Evolutionary conservation across 179 eudicot species (phyloP).

Genomic region (Spergularia azorica): DNA sequence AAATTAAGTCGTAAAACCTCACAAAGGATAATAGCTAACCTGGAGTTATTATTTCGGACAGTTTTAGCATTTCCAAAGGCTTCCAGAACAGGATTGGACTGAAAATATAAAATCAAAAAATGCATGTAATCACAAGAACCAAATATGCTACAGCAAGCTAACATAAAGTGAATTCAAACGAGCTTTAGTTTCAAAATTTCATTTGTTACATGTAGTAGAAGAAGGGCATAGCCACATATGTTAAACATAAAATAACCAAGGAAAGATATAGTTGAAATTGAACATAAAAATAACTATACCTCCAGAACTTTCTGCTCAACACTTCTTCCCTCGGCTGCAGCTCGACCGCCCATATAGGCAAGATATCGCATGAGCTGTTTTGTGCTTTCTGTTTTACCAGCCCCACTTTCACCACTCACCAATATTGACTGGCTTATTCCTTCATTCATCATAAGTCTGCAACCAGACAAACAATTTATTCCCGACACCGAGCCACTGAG

Average conservation of each 20-base stretch:
- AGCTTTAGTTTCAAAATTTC: not conserved
- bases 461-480: constrained; percentile 21
- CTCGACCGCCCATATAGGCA: constrained; percentile 98
- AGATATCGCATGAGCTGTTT: constrained; percentile 95
- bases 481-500: not conserved
- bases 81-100: constrained; percentile 98
- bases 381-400: constrained; percentile 98
- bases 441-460: constrained; percentile 92
- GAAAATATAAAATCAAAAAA: constrained; percentile 20
- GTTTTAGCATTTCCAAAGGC: constrained; percentile 99
- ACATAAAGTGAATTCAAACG: not conserved
- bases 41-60: constrained; percentile 96
- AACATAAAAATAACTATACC: constrained; percentile 38
- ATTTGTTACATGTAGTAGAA: not conserved
- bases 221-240: not conserved
- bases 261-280: not conserved
- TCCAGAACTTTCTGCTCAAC: constrained; percentile 96
- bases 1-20: constrained; percentile 13
- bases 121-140: not conserved
- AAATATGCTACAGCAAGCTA: not conserved
- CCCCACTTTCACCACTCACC: constrained; percentile 99
- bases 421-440: constrained; percentile 92
- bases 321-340: constrained; percentile 74
- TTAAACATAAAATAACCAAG: not conserved
- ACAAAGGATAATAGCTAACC: constrained; percentile 40